A percentile compares a stretch with the other conserved stretches of the same genome.
These are phyloP conservation scores for Talaromyces sp. DNA, from an alignment of 2,329 filamentous ascomycete genomes.

Conservation along the genomic window DNA sequence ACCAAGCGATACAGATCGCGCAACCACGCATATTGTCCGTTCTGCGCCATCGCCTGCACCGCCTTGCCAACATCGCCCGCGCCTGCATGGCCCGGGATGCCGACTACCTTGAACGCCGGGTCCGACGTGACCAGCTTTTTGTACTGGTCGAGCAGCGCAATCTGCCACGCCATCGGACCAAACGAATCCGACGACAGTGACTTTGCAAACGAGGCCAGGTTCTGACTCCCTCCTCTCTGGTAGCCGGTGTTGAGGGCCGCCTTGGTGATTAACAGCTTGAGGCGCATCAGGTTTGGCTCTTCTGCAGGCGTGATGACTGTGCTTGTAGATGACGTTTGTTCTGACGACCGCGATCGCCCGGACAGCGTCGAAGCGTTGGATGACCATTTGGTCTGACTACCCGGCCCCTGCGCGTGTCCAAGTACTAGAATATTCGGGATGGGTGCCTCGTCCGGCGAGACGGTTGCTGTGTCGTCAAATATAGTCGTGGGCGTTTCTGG, in stretches of 20 bases:
- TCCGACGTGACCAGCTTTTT: conserved; percentile 74
- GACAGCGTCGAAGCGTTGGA: conserved; percentile 75
- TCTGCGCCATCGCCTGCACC: conserved; percentile 68
- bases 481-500: conserved; percentile 93
- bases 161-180: conserved; percentile 65
- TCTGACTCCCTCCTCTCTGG: conserved; percentile 53
- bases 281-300: conserved; percentile 69
- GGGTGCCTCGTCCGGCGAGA: conserved; percentile 72
- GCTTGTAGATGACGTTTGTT: conserved; percentile 41
- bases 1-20: conserved; percentile 77
- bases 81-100: conserved; percentile 28
- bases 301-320: conserved; percentile 49
- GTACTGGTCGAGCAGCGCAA: conserved; percentile 69
- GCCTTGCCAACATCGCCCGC: conserved; percentile 76
- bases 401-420: conserved; percentile 60
- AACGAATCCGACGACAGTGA: conserved; percentile 72
- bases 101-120: conserved; percentile 53
- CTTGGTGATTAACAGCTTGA: conserved; percentile 76
- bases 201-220: conserved; percentile 71
- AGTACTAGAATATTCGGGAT: conserved; percentile 86
- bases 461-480: conserved; percentile 85
- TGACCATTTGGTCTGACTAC: conserved; percentile 55
- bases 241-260: conserved; percentile 83
- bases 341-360: conserved; percentile 65
- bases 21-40: conserved; percentile 71